Base-by-base conservation (phyloP, 2,329 filamentous ascomycete species). In the Verticillium nonalfalfae region DNA sequence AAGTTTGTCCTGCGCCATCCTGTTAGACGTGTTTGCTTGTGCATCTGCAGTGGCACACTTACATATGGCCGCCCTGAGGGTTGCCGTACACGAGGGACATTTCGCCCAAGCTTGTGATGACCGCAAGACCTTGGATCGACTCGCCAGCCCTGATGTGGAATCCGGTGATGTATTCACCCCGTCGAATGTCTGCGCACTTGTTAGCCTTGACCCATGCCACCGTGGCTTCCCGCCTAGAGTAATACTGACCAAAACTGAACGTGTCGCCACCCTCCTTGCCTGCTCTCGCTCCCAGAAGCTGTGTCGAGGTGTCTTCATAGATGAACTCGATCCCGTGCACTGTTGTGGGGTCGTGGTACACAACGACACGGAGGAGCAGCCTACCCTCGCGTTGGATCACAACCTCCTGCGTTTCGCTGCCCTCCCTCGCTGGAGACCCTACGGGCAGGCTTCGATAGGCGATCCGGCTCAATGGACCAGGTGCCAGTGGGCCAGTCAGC, bases 241-340 rank as follows among this genome's bases (percentile, higher is more conserved):
- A 40, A 14, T 60, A 74, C 86, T 75, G 78, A 91, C 90, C 88
- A 67, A 98, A 81, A 15, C 90, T 82, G 76, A 97, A 96, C 56
- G 87, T 84, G 69, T 90, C 87, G 1, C 89, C 88, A 2, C 86
- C 86, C 31, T 82, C 76, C 65, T 88, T 88, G 7, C 89, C 90
- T 13, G 89, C 90, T 60, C 84, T 81, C 70, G 91, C 93, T 50
- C 95, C 95, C 78, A 99, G 96, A 3, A 97, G 74, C 71, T 97
- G 92, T 60, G 82, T 89, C 1, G 90, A 89, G 15, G 85, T 83
- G 73, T 98, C 93, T 69, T 98, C 94, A 71, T 97, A 98, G 62
- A 90, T 81, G 74, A 99, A 98, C 73, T 98, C 94, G 21, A 99
- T 75, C 0, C 95, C 95, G 72, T 96, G 90, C 13, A 98, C 71